These are phyloP conservation scores for Warburgia ugandensis DNA, from an alignment of 164 flowering plant genomes.

Conservation along the genomic window DNA sequence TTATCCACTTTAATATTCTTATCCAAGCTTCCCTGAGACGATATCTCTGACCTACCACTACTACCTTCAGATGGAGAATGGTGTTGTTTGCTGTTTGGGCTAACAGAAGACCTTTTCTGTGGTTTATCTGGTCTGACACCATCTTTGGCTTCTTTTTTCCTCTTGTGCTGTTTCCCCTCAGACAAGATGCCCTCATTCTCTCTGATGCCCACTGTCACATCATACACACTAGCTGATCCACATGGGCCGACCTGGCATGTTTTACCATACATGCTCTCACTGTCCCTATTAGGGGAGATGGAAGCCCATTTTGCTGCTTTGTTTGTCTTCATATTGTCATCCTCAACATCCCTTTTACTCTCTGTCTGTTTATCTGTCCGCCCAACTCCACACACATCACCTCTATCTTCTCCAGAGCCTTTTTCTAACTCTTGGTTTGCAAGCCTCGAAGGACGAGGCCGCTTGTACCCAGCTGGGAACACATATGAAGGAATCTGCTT, in stretches of 20 bases:
- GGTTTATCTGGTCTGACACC: conserved; percentile 11
- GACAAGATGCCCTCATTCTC: background rate
- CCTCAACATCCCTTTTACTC: conserved; percentile 15
- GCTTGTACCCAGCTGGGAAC: conserved; percentile 69
- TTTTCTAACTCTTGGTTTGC: conserved; percentile 32
- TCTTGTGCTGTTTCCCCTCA: conserved; percentile 19
- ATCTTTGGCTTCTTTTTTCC: conserved; percentile 21
- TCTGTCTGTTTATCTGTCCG: conserved; percentile 24
- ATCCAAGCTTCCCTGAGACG: background rate
- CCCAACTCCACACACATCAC: conserved; percentile 20
- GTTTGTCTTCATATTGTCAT: background rate
- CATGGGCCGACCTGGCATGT: background rate
- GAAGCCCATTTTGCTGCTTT: conserved; percentile 10
- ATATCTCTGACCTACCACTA: background rate
- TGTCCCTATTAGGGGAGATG: conserved; percentile 8
- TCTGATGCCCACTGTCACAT: background rate
- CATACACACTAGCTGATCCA: background rate
- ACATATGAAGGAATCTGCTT: conserved; percentile 78
- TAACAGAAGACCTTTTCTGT: conserved; percentile 17
- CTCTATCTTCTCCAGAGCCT: conserved; percentile 20
- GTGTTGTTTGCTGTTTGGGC: conserved; percentile 13
- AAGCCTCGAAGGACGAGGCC: conserved; percentile 45
- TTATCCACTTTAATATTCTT: background rate
- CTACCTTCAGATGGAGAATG: conserved; percentile 23
- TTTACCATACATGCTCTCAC: background rate